Conservation (phyloP, 306 rosid species). For the Rosa chinensis region DNA sequence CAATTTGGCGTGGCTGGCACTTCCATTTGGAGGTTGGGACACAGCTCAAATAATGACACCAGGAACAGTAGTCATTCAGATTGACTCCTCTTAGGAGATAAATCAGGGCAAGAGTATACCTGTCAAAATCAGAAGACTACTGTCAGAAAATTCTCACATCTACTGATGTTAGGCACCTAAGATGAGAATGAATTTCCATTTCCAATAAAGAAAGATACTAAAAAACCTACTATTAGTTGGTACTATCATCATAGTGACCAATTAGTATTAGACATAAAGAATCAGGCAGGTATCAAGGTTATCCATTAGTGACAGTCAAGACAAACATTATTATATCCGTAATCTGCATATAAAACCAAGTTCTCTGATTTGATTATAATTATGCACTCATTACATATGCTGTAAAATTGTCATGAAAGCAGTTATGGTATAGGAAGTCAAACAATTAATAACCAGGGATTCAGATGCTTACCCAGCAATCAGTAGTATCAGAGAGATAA, state of each 20-base stretch:
- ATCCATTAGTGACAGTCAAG: not conserved
- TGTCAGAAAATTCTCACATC: slow-evolving; percentile 15
- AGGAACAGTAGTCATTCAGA: slow-evolving; percentile 57
- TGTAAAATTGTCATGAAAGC: not conserved
- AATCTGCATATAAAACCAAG: slow-evolving; percentile 14
- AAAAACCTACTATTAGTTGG: not conserved
- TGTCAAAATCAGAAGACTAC: slow-evolving; percentile 36
- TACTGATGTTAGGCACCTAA: slow-evolving; percentile 3
- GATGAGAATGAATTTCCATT: slow-evolving; percentile 4
- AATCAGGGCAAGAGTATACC: slow-evolving; percentile 51
- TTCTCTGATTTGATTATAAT: slow-evolving; percentile 7
- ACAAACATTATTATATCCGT: not conserved
- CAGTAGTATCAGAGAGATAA: slow-evolving; percentile 54
- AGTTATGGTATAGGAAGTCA: not conserved
- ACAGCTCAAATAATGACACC: slow-evolving; percentile 81
- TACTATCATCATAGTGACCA: not conserved
- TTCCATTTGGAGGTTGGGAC: slow-evolving; percentile 71
- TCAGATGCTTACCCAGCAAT: slow-evolving; percentile 43
- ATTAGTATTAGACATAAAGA: not conserved
- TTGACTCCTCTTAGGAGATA: slow-evolving; percentile 54
- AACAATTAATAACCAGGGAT: slow-evolving; percentile 13
- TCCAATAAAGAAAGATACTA: not conserved
- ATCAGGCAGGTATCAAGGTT: not conserved
- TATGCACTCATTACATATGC: not conserved
- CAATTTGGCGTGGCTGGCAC: slow-evolving; percentile 38